Conservation (phyloP, 176 grass and related monocot species). For the Juncus effusus region DNA sequence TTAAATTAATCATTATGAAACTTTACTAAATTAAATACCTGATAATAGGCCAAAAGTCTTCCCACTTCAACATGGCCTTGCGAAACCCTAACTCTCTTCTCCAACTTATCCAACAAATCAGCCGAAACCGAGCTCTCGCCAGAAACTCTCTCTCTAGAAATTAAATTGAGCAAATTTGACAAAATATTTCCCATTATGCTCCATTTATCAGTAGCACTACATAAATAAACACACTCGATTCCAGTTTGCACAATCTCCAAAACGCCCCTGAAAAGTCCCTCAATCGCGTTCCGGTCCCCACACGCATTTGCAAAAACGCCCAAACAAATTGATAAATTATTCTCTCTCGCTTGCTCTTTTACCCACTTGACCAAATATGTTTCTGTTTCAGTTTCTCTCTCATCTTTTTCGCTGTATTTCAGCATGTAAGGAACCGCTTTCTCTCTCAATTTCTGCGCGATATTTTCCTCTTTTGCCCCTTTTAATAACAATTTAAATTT, state of each 20-base stretch:
- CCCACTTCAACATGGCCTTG: slow-evolving; percentile 98
- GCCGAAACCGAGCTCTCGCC: slow-evolving; percentile 32
- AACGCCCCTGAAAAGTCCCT: slow-evolving; percentile 71
- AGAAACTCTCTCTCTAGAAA: slow-evolving; percentile 48
- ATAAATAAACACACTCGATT: slow-evolving; percentile 78
- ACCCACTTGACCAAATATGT: slow-evolving; percentile 69
- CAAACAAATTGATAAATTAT: slow-evolving; percentile 61
- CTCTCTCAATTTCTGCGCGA: slow-evolving; percentile 62
- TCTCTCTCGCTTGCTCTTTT: slow-evolving; percentile 75
- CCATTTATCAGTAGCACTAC: slow-evolving; percentile 79
- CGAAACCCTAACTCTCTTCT: slow-evolving; percentile 72
- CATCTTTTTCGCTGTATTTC: slow-evolving; percentile 40
- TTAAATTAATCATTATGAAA: too few species aligned
- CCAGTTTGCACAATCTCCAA: slow-evolving; percentile 67
- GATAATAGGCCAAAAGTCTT: slow-evolving; percentile 89
- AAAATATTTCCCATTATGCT: slow-evolving; percentile 83
- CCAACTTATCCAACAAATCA: slow-evolving; percentile 59
- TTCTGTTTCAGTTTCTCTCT: slow-evolving; percentile 30
- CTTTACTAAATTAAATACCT: slow-evolving; percentile 37
- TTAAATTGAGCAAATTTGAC: slow-evolving; percentile 62
- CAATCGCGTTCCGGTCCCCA: slow-evolving; percentile 53
- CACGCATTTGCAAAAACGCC: slow-evolving; percentile 75
- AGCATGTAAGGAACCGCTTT: slow-evolving; percentile 83
- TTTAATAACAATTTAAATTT: slow-evolving; percentile 93
- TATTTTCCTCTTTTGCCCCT: slow-evolving; percentile 67